Evolutionary conservation across 805 yeast genomes (phyloP), one percentile per base, ranked within the genome.

Genomic region (Zygoascus tannicola): DNA sequence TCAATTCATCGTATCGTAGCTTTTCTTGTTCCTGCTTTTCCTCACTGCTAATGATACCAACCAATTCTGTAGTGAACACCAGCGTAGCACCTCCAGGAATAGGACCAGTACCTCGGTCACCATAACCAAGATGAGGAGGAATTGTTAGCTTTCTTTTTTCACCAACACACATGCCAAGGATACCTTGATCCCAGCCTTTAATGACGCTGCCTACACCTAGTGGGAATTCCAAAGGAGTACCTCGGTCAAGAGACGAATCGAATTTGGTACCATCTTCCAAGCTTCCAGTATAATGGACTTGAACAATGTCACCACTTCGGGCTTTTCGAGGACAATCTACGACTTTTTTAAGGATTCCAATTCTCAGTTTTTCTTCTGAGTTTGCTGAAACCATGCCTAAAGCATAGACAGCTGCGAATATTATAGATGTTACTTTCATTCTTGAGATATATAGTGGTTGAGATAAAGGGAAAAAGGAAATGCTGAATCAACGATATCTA

Each of bases 171-270:
- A 84, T 84, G 28, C 81, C 78, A 32, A 69, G 54, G 41, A 86
- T 66, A 35, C 96, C 96, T 63, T 80, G 76, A 50, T 87, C 97
- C 96, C 96, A 87, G 47, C 97, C 96, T 48, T 70, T 58, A 57
- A 87, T 87, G 26, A 87, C 96, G 55, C 75, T 80, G 4, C 94
- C 88, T 21, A 64, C 61, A 35, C 96, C 97, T 43, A 88, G 65
- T n/a, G 64, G 64, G 63, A 87, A 87, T 35, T 70, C 60, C 48
- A 87, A 68, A 38, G 97, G 96, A 37, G 61, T 54, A 12, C 76
- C 78, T 56, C 94, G 74, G 19, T 60, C 57, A 45, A 70, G 64
- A 1, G 94, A 83, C 7, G 85, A 74, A 63, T 87, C 97, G 57
- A 87, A 88, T 4, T 71, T 77, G 4, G 75, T 67, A 3, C 87